phyloP scores from a whole-genome alignment of 1,139 yeast genomes.

The Kluyveromyces sp. region DNA sequence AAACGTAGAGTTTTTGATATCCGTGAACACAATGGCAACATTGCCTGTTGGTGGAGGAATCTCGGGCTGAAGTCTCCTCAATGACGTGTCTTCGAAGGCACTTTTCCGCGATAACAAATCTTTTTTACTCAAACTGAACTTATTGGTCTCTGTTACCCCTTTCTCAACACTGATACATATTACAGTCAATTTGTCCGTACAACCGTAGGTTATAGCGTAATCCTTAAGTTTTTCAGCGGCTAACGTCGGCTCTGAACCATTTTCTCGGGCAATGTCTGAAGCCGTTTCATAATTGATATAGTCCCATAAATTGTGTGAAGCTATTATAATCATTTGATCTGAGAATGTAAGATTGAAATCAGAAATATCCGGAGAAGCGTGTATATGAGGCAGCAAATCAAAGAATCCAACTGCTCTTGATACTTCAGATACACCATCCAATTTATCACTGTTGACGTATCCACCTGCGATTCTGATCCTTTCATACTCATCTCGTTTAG shows the following conservation, averaged over 20 bases:
- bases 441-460: conserved; percentile 75
- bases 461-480: conserved; percentile 91
- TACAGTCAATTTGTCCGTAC: conserved; percentile 74
- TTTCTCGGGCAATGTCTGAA: conserved; percentile 82
- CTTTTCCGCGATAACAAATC: conserved; percentile 39
- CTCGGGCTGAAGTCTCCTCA: conserved; percentile 83
- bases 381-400: conserved; percentile 79
- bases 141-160: conserved; percentile 40
- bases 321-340: conserved; percentile 83
- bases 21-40: conserved; percentile 92
- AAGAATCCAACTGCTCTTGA: conserved; percentile 92
- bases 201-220: conserved; percentile 90
- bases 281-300: conserved; percentile 76
- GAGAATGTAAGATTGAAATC: conserved; percentile 55
- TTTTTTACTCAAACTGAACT: conserved; percentile 31
- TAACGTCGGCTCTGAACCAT: conserved; percentile 73
- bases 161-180: conserved; percentile 64
- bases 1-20: conserved; percentile 87
- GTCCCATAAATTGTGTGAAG: conserved; percentile 82
- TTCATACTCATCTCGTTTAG: conserved; percentile 71
- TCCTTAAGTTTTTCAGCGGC: conserved; percentile 94
- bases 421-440: conserved; percentile 76
- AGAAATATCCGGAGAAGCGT: conserved; percentile 77
- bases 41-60: conserved; percentile 94
- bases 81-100: conserved; percentile 65